Evolutionary conservation across 768 basidiomycete genomes (phyloP).

Genomic region (Phanerochaete carnosa): DNA sequence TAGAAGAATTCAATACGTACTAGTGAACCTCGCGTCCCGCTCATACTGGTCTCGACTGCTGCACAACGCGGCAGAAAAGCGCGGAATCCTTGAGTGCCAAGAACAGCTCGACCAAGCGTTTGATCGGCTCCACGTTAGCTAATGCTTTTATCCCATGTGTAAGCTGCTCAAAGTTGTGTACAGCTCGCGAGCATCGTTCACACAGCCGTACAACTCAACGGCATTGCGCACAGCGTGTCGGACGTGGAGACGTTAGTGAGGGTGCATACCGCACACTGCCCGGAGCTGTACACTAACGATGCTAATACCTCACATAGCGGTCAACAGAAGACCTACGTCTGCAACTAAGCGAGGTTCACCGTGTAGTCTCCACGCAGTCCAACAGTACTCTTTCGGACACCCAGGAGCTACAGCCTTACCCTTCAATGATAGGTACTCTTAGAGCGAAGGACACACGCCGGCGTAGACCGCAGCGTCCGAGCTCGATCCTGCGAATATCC

Average conservation of each 20-base stretch:
- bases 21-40: neutral
- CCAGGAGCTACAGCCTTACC: neutral
- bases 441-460: neutral
- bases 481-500: neutral
- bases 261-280: neutral
- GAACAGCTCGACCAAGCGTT: neutral
- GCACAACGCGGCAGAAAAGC: neutral
- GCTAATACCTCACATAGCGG: neutral
- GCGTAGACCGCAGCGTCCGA: neutral
- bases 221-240: neutral
- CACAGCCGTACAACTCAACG: neutral
- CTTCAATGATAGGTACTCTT: neutral
- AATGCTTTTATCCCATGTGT: neutral
- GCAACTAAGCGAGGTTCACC: neutral
- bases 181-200: neutral
- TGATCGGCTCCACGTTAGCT: neutral
- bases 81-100: neutral
- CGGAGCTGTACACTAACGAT: neutral
- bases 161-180: neutral
- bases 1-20: neutral
- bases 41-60: neutral
- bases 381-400: neutral
- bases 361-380: neutral
- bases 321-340: neutral
- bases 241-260: neutral